These are phyloP conservation scores for Tinospora cordifolia DNA, from an alignment of 164 flowering plant genomes.

Conservation along the genomic window DNA sequence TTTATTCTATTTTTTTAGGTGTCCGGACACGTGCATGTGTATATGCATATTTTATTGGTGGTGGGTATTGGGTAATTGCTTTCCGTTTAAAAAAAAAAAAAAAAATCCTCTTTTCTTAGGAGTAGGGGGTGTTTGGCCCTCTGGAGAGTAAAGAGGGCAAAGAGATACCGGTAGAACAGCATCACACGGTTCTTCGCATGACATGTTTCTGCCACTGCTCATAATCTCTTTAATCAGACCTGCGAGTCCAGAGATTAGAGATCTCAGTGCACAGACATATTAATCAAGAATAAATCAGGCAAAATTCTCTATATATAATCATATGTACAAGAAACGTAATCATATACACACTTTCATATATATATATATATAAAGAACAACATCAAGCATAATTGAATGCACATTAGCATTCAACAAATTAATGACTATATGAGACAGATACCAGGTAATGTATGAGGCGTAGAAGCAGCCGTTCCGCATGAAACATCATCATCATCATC, in stretches of 20 bases:
- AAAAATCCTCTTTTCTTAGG: too few relatives aligned
- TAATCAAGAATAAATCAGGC: background rate
- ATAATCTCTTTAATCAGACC: constrained; percentile 83
- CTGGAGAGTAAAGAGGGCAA: background rate
- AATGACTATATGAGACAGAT: background rate
- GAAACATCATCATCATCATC: constrained; percentile 44
- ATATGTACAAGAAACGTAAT: too few relatives aligned
- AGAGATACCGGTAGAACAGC: constrained; percentile 76
- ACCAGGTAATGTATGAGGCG: constrained; percentile 87
- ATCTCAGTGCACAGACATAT: background rate
- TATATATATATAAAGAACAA: too few relatives aligned
- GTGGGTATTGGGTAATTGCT: too few relatives aligned
- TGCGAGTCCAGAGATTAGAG: constrained; percentile 13
- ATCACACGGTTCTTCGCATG: constrained; percentile 87
- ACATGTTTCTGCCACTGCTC: constrained; percentile 80
- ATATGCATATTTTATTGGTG: too few relatives aligned
- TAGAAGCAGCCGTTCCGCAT: constrained; percentile 30
- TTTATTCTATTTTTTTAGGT: too few relatives aligned
- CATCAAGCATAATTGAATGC: background rate
- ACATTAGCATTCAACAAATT: background rate
- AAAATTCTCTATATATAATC: too few relatives aligned
- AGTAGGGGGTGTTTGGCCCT: background rate
- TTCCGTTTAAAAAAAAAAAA: too few relatives aligned
- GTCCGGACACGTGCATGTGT: too few relatives aligned
- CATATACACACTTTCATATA: too few relatives aligned